Conservation (phyloP, 2,329 filamentous ascomycete species). For the Fusarium sp. region DNA sequence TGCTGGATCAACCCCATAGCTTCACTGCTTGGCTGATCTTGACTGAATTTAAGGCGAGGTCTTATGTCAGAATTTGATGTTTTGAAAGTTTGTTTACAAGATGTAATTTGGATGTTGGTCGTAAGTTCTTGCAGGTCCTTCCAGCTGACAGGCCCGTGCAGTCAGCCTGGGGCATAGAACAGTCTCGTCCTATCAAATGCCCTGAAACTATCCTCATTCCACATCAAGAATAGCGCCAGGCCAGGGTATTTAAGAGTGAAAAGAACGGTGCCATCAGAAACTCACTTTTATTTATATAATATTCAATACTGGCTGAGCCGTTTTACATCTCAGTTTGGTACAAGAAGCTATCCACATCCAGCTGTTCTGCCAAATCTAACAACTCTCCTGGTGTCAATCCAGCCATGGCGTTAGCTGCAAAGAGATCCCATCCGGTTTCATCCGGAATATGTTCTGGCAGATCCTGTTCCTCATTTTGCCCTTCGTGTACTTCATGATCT, state of each 20-base stretch:
- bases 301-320: too few relatives aligned
- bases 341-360: constrained; percentile 42
- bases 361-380: constrained; percentile 46
- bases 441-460: constrained; percentile 3
- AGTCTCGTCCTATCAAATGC: not conserved
- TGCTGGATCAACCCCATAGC: not conserved
- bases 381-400: constrained; percentile 47
- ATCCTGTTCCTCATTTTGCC: not conserved
- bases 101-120: not conserved
- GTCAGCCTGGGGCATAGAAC: not conserved
- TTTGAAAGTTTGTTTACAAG: rapidly evolving
- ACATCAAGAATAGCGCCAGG: not conserved
- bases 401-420: constrained; percentile 47
- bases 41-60: not conserved
- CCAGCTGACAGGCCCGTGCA: not conserved
- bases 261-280: too few relatives aligned
- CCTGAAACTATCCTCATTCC: not conserved
- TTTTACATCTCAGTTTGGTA: constrained; percentile 33
- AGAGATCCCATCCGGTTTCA: constrained; percentile 48
- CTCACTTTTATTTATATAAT: too few relatives aligned
- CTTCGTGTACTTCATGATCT: not conserved
- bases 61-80: rapidly evolving
- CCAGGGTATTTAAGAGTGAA: not conserved
- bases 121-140: too few relatives aligned
- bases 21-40: too few relatives aligned